Evolutionary conservation across 768 basidiomycete genomes (phyloP).

Genomic region (Strobilomyces dryophilus): DNA sequence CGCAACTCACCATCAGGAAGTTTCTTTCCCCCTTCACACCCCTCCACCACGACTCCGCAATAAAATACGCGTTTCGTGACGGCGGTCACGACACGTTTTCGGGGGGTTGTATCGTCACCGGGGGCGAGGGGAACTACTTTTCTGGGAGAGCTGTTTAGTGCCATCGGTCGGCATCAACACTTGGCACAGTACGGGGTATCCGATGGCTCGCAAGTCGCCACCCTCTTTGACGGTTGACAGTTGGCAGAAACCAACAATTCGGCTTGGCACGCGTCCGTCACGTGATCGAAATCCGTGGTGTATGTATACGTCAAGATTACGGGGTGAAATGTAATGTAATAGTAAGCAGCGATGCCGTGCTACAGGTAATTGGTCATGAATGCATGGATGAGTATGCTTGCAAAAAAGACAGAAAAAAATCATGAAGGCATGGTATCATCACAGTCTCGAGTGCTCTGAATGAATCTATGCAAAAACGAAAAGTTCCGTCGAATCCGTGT

Average conservation of each 20-base stretch:
- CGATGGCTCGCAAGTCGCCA: background rate
- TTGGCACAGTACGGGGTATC: background rate
- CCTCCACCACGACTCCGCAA: slow-evolving; percentile 87
- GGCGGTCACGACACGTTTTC: slow-evolving; percentile 35
- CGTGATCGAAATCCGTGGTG: slow-evolving; percentile 20
- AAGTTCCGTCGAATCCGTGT: slow-evolving; percentile 30
- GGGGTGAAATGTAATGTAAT: slow-evolving; percentile 12
- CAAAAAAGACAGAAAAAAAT: slow-evolving; percentile 5
- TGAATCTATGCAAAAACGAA: slow-evolving; percentile 36
- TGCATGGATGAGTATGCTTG: slow-evolving; percentile 19
- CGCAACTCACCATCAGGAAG: slow-evolving; percentile 57
- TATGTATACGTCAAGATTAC: slow-evolving; percentile 3
- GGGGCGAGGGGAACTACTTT: slow-evolving; percentile 71
- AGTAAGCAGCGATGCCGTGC: slow-evolving; percentile 6
- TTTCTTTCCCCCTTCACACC: slow-evolving; percentile 63
- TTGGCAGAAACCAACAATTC: background rate
- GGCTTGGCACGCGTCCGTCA: slow-evolving; percentile 18
- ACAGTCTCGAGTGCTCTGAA: slow-evolving; percentile 13
- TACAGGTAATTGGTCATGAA: background rate
- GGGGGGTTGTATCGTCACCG: slow-evolving; percentile 55
- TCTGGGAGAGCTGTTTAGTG: slow-evolving; percentile 64
- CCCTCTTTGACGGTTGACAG: background rate
- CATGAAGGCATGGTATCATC: slow-evolving; percentile 6
- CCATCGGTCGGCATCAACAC: slow-evolving; percentile 42
- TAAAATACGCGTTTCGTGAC: slow-evolving; percentile 82